Conservation (phyloP, 148 eudicot species). For the Nepenthes mirabilis region DNA sequence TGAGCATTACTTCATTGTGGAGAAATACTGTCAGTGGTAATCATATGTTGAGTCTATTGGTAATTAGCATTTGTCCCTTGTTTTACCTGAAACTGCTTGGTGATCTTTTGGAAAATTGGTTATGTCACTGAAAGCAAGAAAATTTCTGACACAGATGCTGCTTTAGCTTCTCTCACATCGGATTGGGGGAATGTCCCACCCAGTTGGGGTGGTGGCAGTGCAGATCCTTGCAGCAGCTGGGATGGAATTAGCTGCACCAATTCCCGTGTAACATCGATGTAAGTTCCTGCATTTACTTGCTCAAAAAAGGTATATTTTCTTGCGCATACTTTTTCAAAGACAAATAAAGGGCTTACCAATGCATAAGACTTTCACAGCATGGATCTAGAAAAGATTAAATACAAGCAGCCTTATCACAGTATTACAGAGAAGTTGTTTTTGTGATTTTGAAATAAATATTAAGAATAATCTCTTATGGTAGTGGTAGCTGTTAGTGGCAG, state of each 20-base stretch:
- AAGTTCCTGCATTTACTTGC: constrained; percentile 16
- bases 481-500: too few species aligned
- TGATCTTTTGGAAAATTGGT: neutral
- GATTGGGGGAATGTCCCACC: constrained; percentile 56
- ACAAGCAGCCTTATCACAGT: too few species aligned
- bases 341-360: neutral
- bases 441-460: too few species aligned
- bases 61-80: too few species aligned
- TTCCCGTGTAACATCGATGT: constrained; percentile 56
- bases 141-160: constrained; percentile 37
- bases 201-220: constrained; percentile 51
- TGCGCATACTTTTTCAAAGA: constrained; percentile 1
- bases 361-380: too few species aligned
- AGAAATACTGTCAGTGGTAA: too few species aligned
- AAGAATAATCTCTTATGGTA: too few species aligned
- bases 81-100: neutral
- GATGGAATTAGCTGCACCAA: constrained; percentile 54
- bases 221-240: constrained; percentile 80
- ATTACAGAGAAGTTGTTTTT: too few species aligned
- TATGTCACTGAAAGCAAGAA: constrained; percentile 1
- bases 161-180: constrained; percentile 34
- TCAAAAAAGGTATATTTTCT: too few species aligned
- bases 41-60: too few species aligned
- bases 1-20: neutral
- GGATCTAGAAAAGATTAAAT: too few species aligned